phyloP scores from a whole-genome alignment of 1,139 yeast species.

The Yamadazyma siamensis region DNA sequence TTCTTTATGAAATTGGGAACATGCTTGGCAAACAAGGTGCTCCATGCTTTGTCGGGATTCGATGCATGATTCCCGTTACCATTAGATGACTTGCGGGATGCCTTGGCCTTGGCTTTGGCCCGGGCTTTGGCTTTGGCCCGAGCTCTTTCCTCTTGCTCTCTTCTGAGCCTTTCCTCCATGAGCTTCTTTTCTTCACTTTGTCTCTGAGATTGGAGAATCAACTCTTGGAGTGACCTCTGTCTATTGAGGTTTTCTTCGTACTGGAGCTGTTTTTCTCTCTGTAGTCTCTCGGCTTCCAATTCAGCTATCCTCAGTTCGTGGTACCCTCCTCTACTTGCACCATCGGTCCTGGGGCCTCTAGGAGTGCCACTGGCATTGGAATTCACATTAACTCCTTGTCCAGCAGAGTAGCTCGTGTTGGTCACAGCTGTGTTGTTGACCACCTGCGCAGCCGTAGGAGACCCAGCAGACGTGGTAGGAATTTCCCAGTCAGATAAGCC shows the following conservation, averaged over 20 bases:
- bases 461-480: conserved; percentile 2
- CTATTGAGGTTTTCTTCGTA: conserved; percentile 28
- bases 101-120: conserved; percentile 13
- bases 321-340: conserved; percentile 4
- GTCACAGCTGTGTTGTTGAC: too few relatives aligned
- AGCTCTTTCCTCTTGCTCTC: conserved; percentile 11
- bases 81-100: conserved; percentile 6
- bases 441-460: background rate
- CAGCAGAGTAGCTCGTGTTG: background rate
- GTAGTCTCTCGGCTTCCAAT: conserved; percentile 34
- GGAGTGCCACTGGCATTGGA: conserved; percentile 2
- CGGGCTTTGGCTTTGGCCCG: conserved; percentile 11
- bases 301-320: conserved; percentile 22
- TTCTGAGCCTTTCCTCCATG: conserved; percentile 10
- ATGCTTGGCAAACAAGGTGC: conserved; percentile 60
- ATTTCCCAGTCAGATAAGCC: conserved; percentile 56
- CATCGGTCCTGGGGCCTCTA: conserved; percentile 3
- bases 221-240: conserved; percentile 34
- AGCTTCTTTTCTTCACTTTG: conserved; percentile 21
- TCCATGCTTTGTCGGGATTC: conserved; percentile 49
- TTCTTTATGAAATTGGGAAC: conserved; percentile 78
- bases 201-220: conserved; percentile 33
- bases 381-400: background rate
- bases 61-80: conserved; percentile 1
- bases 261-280: conserved; percentile 29